Percentiles rank a stretch among this genome's conserved stretches.
These are phyloP conservation scores for Choiromyces venosus DNA, from an alignment of 495 filamentous ascomycete species.

Conservation along the genomic window DNA sequence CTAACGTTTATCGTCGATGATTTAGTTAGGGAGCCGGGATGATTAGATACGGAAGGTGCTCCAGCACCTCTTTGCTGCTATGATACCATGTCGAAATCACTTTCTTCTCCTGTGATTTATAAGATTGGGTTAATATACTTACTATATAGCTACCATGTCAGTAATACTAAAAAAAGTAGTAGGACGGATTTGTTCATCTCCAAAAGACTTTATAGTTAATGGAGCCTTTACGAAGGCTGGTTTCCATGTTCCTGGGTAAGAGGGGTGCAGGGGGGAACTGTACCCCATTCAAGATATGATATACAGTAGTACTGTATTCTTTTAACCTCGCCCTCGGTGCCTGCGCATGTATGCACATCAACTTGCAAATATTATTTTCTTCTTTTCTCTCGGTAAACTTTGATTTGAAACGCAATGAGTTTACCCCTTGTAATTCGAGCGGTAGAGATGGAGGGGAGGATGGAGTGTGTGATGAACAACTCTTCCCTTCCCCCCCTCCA, in stretches of 20 bases:
- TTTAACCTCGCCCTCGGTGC: background rate
- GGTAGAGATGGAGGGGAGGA: background rate
- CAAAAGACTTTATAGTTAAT: background rate
- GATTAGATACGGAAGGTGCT: background rate
- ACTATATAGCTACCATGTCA: background rate
- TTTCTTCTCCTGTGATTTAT: background rate
- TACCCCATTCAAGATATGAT: background rate
- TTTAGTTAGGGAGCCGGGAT: background rate
- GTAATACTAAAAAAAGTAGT: background rate
- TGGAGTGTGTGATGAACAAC: background rate
- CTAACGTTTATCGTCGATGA: background rate
- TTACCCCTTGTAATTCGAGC: background rate
- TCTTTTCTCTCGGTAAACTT: background rate
- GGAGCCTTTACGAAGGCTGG: background rate
- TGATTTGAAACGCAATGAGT: background rate
- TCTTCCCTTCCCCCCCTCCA: background rate
- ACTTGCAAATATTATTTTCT: background rate
- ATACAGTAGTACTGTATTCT: background rate
- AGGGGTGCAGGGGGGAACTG: background rate
- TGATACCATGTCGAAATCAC: background rate
- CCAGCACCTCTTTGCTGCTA: background rate
- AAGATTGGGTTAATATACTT: background rate
- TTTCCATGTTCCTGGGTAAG: background rate
- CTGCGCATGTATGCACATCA: slow-evolving; percentile 1
- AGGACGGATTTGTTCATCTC: background rate